Evolutionary conservation across 2,329 filamentous ascomycete species (phyloP).

Genomic region (Fusarium veterinarium): DNA sequence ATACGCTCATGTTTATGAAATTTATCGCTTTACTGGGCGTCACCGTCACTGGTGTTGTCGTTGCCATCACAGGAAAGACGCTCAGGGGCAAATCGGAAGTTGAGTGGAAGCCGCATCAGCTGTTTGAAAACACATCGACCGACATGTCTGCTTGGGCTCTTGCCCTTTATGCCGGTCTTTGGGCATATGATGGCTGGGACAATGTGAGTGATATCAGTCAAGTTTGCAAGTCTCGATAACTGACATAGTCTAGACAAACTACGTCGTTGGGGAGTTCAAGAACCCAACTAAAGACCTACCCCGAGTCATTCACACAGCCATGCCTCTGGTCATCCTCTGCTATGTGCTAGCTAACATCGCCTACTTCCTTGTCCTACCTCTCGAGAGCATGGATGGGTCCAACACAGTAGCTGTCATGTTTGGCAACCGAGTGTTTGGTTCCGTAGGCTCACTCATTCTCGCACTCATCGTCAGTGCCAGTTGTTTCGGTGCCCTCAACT

Average conservation of each 20-base stretch:
- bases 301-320: conserved; percentile 93
- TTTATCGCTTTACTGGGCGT: conserved; percentile 90
- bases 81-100: conserved; percentile 78
- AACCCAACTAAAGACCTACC: conserved; percentile 91
- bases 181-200: conserved; percentile 99
- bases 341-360: conserved; percentile 93
- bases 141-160: conserved; percentile 91
- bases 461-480: conserved; percentile 90
- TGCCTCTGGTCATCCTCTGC: conserved; percentile 90
- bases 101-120: conserved; percentile 88
- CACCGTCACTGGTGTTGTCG: conserved; percentile 87
- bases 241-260: conserved; percentile 78
- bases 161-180: conserved; percentile 92
- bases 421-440: conserved; percentile 88
- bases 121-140: conserved; percentile 88
- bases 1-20: conserved; percentile 97
- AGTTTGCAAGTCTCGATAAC: neutral
- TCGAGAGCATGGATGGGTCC: conserved; percentile 81
- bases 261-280: conserved; percentile 96
- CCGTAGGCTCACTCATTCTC: conserved; percentile 82
- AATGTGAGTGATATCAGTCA: conserved; percentile 73
- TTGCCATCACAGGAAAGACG: conserved; percentile 86
- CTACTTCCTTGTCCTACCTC: conserved; percentile 93
- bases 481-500: conserved; percentile 95
- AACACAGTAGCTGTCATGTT: conserved; percentile 98